Base-by-base conservation (phyloP, 352 stramenopile genomes). In the Nothophytophthora sp. region DNA sequence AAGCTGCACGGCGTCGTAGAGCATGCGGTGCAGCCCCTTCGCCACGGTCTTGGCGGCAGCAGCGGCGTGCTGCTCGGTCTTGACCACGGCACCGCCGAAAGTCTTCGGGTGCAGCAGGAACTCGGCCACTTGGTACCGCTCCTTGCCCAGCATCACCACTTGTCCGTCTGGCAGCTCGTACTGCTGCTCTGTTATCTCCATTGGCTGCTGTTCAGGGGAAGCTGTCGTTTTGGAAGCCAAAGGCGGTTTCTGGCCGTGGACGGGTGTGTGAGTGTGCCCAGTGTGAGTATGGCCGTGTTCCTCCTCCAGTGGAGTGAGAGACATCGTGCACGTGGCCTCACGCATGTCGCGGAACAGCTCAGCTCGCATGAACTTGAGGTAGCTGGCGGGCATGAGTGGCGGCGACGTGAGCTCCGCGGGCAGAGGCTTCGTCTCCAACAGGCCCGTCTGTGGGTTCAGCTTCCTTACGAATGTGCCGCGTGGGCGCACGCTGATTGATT, bases 81-180 rank as follows among this genome's bases (percentile, higher is more conserved):
- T 76, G 29, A 76, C 51, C 12, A 77, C 72, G 5, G 56, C 55
- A 4, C 65, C 63, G 15, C 71, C 73, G 33, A 89, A 88, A 32
- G 50, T 73, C 33, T 70, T 77, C 5, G 75, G 82, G 24, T 92
- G 67, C 53, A 96, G 68, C 22, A 96, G 62, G 51, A 83, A 77
- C 61, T 96, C 86, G 15, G 74, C 77, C 20, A 91, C 72, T 22
- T 84, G 64, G 55, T 81, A 89, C 28, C 83, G 75, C 51, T 95
- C 84, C 28, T 56, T 67, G 24, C 71, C 78, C n/a, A 96, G 54
- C 27, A 68, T 64, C 33, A 96, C 35, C 12, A 64, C 62, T 18
- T 87, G 76, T 11, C 86, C 85, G 53, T 96, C 86, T 0, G 86
- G 86, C 23, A 96, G 70, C 28, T 96, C 85, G 44, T 92, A 95